Evolutionary conservation across 2,329 filamentous ascomycete species (phyloP).

Genomic region (Fusarium annulatum): DNA sequence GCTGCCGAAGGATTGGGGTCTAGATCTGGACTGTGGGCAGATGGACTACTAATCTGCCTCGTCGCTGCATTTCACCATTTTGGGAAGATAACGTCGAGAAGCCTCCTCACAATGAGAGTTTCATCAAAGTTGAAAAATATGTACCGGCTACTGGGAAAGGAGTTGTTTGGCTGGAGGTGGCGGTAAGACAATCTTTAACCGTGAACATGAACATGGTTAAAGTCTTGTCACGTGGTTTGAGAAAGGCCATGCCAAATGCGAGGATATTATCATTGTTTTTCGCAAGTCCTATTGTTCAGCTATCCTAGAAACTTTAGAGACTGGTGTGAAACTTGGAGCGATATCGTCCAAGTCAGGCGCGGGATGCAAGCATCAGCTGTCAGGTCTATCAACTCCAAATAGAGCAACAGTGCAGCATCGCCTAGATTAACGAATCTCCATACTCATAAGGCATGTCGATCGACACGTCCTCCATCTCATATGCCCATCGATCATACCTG

Average conservation of each 20-base stretch:
- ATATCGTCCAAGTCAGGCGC: background rate
- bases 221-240: too few relatives aligned
- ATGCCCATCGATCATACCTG: background rate
- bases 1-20: background rate
- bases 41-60: background rate
- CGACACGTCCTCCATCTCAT: background rate
- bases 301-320: background rate
- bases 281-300: accelerated
- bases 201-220: accelerated
- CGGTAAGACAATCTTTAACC: too few relatives aligned
- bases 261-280: background rate
- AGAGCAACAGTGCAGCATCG: background rate
- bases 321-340: background rate
- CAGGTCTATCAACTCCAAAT: background rate
- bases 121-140: too few relatives aligned
- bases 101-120: background rate
- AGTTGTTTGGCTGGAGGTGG: accelerated
- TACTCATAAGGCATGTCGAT: background rate
- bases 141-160: too few relatives aligned
- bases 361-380: background rate
- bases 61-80: background rate
- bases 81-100: background rate
- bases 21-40: too few relatives aligned
- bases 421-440: background rate
- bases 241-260: accelerated